A percentile compares a stretch with the other conserved stretches of the same genome.
Evolutionary conservation across 2,329 filamentous ascomycete species (phyloP).

Genomic region (Trichoderma sp.): DNA sequence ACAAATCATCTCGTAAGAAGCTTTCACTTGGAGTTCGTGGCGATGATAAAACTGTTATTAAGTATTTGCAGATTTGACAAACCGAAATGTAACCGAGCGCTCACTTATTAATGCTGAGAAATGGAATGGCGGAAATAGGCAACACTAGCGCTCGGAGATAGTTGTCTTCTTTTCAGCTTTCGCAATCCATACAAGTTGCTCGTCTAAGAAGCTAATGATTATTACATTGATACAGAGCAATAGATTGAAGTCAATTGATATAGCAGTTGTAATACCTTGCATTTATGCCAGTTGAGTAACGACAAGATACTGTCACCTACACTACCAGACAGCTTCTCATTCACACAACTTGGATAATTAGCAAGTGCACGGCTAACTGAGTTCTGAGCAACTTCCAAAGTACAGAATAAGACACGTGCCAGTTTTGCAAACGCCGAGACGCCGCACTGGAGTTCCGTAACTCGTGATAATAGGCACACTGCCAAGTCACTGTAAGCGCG

Average conservation of each 20-base stretch:
- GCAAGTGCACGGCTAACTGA: neutral
- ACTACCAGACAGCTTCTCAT: neutral
- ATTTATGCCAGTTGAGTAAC: neutral
- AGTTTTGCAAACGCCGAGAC: neutral
- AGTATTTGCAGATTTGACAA: neutral
- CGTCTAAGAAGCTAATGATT: neutral
- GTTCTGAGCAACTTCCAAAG: neutral
- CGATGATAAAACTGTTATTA: neutral
- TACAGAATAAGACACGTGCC: neutral
- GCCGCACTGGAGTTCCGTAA: neutral
- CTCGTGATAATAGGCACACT: neutral
- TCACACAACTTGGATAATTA: neutral
- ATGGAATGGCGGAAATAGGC: neutral
- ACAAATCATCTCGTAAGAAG: constrained; percentile 15
- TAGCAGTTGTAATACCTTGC: neutral
- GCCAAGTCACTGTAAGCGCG: neutral
- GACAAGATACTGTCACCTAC: neutral
- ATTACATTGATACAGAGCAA: neutral
- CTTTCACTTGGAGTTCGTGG: neutral
- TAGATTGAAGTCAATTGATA: too few relatives aligned
- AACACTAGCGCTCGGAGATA: neutral
- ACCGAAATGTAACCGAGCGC: too few relatives aligned
- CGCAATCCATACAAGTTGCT: neutral
- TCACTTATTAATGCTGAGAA: neutral
- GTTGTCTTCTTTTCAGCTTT: neutral